Evolutionary conservation across 768 basidiomycete genomes (phyloP), one percentile per base, ranked within the genome.

Genomic region (Piloderma croceum): DNA sequence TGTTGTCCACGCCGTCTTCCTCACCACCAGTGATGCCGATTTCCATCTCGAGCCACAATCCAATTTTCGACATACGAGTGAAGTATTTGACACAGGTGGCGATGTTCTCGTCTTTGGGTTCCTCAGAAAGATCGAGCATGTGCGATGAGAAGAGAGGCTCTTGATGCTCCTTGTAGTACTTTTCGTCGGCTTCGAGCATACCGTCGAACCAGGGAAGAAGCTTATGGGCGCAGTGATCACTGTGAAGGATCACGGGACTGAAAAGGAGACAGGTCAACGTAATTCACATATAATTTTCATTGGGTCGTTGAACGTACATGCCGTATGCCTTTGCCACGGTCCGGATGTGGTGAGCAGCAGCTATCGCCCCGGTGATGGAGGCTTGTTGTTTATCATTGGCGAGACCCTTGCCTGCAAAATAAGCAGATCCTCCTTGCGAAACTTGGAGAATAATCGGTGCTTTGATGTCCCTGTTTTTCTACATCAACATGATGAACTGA

Each of bases 1-100:
- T 84, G 76, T 99, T 99, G 70, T 99, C 94, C 36, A 99, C 96
- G 60, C 96, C 94, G 58, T 98, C 96, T 64, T 99, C 96, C 65
- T 99, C 96, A 54, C 96, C 96, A 57, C 96, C 96, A 37, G 96
- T 99, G 67, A 99, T 98, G 58, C 96, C 96, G 62, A 99, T 99
- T 69, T 99, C 96, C 96, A 99, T 99, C 77, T 99, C 96, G 63
- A 99, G 90, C 90, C 90, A 99, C 46, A 90, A 68, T 38, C 88
- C 85, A 57, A 98, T 64, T 46, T 83, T 79, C 3, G 88, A 86
- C 91, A 98, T 87, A 59, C 90, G 89, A 68, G 82, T 75, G 67
- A 98, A 94, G 76, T 99, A 99, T 60, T 90, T 78, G 44, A 72
- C 90, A 63, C 96, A 98, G 39, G 73, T 90, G 31, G 74, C 82